These are phyloP conservation scores for Anisodus tanguticus DNA, from an alignment of 257 asterid genomes.

Conservation along the genomic window DNA sequence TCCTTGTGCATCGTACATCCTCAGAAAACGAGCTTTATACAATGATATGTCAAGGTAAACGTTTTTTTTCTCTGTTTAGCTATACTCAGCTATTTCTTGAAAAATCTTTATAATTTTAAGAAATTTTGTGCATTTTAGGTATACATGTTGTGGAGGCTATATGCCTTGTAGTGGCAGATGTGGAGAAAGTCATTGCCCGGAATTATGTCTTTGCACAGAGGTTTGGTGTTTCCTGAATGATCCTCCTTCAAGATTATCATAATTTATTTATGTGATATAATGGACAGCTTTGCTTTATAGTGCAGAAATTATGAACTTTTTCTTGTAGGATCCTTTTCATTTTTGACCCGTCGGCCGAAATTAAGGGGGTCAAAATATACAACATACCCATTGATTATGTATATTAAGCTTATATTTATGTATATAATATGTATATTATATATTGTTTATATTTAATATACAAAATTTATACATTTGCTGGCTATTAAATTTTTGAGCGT, in stretches of 20 bases:
- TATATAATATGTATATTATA: no score
- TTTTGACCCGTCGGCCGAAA: no score
- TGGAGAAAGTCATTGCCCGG: constrained; percentile 52
- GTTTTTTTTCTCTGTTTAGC: background rate
- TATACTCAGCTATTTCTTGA: background rate
- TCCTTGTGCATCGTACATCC: constrained; percentile 50
- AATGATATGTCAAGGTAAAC: constrained; percentile 50
- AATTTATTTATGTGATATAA: no score
- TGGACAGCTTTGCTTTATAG: background rate
- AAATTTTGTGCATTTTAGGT: constrained; percentile 34
- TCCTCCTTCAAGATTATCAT: background rate
- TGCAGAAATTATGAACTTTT: background rate
- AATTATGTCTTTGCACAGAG: constrained; percentile 53
- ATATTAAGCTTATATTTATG: no score
- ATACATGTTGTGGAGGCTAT: constrained; percentile 51
- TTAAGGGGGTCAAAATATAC: no score
- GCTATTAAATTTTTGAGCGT: no score
- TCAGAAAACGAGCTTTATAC: constrained; percentile 55
- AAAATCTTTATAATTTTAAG: background rate
- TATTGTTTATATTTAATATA: no score
- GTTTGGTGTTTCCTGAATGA: constrained; percentile 27
- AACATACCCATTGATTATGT: no score
- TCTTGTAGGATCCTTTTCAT: no score
- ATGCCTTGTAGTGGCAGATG: constrained; percentile 56
- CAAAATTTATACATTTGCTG: no score